Evolutionary conservation across 2,329 filamentous ascomycete species (phyloP).

Genomic region (Cladophialophora bantiana): DNA sequence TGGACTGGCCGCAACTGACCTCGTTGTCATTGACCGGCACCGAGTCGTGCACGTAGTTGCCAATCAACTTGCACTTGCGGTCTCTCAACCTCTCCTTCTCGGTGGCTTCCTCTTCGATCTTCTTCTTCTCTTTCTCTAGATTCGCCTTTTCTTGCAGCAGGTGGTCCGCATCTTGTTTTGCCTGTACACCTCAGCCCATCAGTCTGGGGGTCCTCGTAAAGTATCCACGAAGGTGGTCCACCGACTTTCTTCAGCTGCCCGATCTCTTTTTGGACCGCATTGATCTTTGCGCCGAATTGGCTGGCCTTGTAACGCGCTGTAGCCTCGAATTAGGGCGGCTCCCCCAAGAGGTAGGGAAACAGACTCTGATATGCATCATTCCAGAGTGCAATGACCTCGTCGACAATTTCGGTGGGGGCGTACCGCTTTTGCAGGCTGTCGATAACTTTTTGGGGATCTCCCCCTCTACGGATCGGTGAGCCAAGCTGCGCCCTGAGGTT

Average conservation of each 20-base stretch:
- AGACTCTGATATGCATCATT: conserved; percentile 37
- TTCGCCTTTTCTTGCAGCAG: conserved; percentile 78
- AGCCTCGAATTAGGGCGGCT: conserved; percentile 23
- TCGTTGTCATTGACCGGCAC: conserved; percentile 85
- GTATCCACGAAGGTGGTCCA: not conserved
- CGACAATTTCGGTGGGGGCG: conserved; percentile 82
- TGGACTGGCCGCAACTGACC: conserved; percentile 49
- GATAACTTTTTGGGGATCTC: conserved; percentile 88
- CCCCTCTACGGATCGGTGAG: conserved; percentile 64
- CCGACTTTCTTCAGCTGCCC: conserved; percentile 84
- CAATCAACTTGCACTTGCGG: conserved; percentile 81
- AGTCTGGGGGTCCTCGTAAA: conserved; percentile 2
- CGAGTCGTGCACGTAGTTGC: conserved; percentile 88
- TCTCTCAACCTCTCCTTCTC: conserved; percentile 78
- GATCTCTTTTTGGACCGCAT: conserved; percentile 88
- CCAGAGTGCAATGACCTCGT: conserved; percentile 74
- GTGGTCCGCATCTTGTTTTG: conserved; percentile 85
- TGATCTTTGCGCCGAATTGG: conserved; percentile 84
- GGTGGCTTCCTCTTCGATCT: conserved; percentile 73
- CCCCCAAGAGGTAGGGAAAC: not conserved
- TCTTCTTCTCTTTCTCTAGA: conserved; percentile 82
- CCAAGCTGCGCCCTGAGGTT: conserved; percentile 4
- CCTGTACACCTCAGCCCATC: conserved; percentile 50
- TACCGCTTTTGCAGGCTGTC: conserved; percentile 86
- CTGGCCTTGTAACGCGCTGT: conserved; percentile 76